phyloP scores from a whole-genome alignment of 306 rosid genomes.

The Quercus ilex region DNA sequence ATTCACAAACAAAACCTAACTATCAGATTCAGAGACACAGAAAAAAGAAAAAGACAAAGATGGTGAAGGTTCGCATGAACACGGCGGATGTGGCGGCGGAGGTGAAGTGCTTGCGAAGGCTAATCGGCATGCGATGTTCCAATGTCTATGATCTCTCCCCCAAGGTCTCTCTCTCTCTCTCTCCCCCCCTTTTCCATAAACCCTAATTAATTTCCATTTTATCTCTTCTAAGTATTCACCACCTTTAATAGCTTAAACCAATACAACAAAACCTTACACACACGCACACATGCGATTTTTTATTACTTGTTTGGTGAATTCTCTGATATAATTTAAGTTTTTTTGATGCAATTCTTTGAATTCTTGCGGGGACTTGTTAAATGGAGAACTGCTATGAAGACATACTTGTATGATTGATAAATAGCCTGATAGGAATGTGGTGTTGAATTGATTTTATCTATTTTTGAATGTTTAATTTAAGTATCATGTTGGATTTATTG shows the following conservation, averaged over 20 bases:
- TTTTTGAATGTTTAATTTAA: not conserved
- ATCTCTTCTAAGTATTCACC: not conserved
- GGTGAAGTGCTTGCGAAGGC: slow-evolving; percentile 75
- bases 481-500: not conserved
- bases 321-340: no score
- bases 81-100: slow-evolving; percentile 99
- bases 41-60: slow-evolving; percentile 8
- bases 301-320: no score
- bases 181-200: not conserved
- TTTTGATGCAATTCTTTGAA: no score
- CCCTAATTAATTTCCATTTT: not conserved
- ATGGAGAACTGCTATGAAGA: no score
- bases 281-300: no score
- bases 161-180: slow-evolving; percentile 40
- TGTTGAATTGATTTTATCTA: no score
- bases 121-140: slow-evolving; percentile 98
- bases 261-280: not conserved
- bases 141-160: slow-evolving; percentile 94
- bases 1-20: slow-evolving; percentile 19
- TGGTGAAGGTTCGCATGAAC: slow-evolving; percentile 99
- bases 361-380: no score
- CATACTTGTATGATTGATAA: no score
- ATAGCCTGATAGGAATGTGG: no score
- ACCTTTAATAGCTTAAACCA: not conserved
- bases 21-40: not conserved